phyloP scores from a whole-genome alignment of 345 rosid species.

The Draba incana region DNA sequence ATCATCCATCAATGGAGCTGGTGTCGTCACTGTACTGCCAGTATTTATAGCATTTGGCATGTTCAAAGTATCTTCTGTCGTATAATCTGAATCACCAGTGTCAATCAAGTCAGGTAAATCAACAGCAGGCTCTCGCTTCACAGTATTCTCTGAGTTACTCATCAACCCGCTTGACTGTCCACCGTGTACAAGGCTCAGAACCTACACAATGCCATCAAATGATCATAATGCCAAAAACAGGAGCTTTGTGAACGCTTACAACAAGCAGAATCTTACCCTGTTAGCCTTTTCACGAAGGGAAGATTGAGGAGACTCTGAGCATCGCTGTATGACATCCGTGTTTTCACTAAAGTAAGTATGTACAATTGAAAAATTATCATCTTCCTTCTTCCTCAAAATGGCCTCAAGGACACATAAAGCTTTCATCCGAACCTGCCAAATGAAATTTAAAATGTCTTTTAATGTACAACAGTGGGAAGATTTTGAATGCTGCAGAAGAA shows the following conservation, averaged over 20 bases:
- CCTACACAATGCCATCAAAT: slow-evolving; percentile 51
- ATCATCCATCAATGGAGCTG: slow-evolving; percentile 64
- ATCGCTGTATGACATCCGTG: slow-evolving; percentile 60
- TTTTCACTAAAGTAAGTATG: slow-evolving; percentile 80
- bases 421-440: slow-evolving; percentile 85
- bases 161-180: slow-evolving; percentile 47
- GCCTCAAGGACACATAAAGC: slow-evolving; percentile 91
- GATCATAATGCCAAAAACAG: slow-evolving; percentile 11
- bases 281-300: slow-evolving; percentile 89
- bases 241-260: slow-evolving; percentile 13
- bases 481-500: slow-evolving; percentile 7
- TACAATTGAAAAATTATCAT: slow-evolving; percentile 60
- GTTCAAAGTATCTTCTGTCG: slow-evolving; percentile 48
- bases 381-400: slow-evolving; percentile 80
- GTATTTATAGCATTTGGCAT: slow-evolving; percentile 46
- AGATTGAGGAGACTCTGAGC: slow-evolving; percentile 87
- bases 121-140: slow-evolving; percentile 52
- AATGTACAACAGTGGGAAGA: slow-evolving; percentile 2
- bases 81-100: slow-evolving; percentile 63
- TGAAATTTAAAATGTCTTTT: neutral
- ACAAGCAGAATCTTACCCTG: slow-evolving; percentile 55
- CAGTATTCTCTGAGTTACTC: slow-evolving; percentile 50
- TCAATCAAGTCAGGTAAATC: slow-evolving; percentile 82
- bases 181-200: slow-evolving; percentile 72
- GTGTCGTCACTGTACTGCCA: slow-evolving; percentile 40